Percentiles rank a stretch among this genome's conserved stretches.
phyloP scores from a whole-genome alignment of 2,329 filamentous ascomycete species.

The Aspergillus quadrilineatus region DNA sequence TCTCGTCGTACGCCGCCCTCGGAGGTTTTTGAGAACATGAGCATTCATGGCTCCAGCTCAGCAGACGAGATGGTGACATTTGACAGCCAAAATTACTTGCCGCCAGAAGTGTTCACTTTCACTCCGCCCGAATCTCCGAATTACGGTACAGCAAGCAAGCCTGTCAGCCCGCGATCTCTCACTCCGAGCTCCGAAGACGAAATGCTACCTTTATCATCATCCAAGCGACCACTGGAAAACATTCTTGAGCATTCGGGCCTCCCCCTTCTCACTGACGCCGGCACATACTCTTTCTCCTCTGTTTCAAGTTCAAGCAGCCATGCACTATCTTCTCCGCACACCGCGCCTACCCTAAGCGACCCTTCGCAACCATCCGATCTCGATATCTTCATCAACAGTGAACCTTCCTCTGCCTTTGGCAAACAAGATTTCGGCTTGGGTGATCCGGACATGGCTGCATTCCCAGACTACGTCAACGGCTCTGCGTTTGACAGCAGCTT shows the following conservation, averaged over 20 bases:
- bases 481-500: conserved; percentile 36
- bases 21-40: conserved; percentile 41
- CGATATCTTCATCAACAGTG: conserved; percentile 43
- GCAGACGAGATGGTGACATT: conserved; percentile 34
- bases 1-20: conserved; percentile 46
- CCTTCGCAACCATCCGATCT: conserved; percentile 39
- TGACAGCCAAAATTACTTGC: conserved; percentile 33
- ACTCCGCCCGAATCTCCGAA: conserved; percentile 50
- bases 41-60: conserved; percentile 37
- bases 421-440: conserved; percentile 34
- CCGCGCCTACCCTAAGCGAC: conserved; percentile 35
- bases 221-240: conserved; percentile 29
- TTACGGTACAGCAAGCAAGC: conserved; percentile 39
- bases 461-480: conserved; percentile 35
- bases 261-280: conserved; percentile 27
- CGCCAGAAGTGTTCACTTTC: conserved; percentile 45
- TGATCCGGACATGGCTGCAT: conserved; percentile 30
- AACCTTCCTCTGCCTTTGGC: conserved; percentile 28
- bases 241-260: conserved; percentile 33
- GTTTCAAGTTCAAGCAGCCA: conserved; percentile 29
- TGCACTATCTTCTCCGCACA: conserved; percentile 38
- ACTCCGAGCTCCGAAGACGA: conserved; percentile 41
- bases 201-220: conserved; percentile 36
- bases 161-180: conserved; percentile 36
- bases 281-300: conserved; percentile 33